Base-by-base conservation (phyloP, 2,329 filamentous ascomycete genomes). In the Penicillium sp. region DNA sequence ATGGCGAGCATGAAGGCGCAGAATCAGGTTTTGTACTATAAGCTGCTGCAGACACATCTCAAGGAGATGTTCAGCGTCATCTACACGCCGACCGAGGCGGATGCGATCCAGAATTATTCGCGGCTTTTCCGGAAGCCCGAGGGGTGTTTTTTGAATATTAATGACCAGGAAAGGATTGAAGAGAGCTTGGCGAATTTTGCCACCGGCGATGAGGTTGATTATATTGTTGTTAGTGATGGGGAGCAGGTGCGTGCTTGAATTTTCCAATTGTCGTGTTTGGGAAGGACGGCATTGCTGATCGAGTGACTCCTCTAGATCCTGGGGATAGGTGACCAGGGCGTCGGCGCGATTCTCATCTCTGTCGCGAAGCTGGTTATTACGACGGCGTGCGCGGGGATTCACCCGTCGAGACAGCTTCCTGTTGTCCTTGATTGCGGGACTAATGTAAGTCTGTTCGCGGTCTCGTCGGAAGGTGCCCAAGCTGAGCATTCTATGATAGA, bases 351-450 rank as follows among this genome's bases (percentile, higher is more conserved):
- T 56, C 82, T 96, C 45, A 96, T 96, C 62, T 93, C 90, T 2
- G 84, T 92, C 1, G 93, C 93, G 7, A 96, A 97, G 73, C 81
- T 96, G 30, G 89, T 90, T 9, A 83, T 96, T 47, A 92, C 91
- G 29, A 96, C 93, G 0, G 79, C 95, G 0, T 96, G 92, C 73
- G 92, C 91, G n/a, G 93, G 93, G 7, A 86, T 97, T 7, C 91
- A 96, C 71, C 92, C 91, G 0, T 88, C 89, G 46, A 83, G 91
- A 26, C 91, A 90, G 5, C 80, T 96, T 0, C 91, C 91, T 0
- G 91, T 96, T 0, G 90, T 94, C 0, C 80, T 97, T 0, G 93
- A 97, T 73, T 93, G 91, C 64, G 93, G 93, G 2, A 96, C 92
- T 0, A 85, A 96, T 76, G 83, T 84, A 71, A 26, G 62, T 17